Evolutionary conservation across 192 early-diverging fungal genomes (phyloP).

Genomic region (Rhizophagus sp.): DNA sequence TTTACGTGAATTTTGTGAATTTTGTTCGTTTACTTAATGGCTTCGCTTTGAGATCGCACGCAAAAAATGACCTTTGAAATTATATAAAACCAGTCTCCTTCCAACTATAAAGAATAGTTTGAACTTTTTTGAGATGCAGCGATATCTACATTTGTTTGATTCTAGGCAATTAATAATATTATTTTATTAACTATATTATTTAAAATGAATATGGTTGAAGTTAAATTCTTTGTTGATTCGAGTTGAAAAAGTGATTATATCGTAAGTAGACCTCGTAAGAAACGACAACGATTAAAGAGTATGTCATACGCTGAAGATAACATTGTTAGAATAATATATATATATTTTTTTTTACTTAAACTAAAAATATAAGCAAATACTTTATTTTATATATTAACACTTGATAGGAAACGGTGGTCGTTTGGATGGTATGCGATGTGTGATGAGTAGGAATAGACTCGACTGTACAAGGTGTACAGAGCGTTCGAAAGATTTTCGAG

Average conservation of each 20-base stretch:
- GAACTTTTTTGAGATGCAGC: not conserved
- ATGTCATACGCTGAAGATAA: constrained; percentile 10
- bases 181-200: not conserved
- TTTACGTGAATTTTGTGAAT: not conserved
- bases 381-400: constrained; percentile 26
- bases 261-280: constrained; percentile 11
- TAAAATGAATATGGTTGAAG: not conserved
- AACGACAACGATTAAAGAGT: not conserved
- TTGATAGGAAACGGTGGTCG: constrained; percentile 29
- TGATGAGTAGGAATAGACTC: constrained; percentile 21
- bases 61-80: not conserved
- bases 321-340: constrained; percentile 22
- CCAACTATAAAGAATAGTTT: not conserved
- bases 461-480: constrained; percentile 27
- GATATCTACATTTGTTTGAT: not conserved
- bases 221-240: not conserved
- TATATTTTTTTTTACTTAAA: constrained; percentile 8
- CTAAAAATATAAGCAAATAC: constrained; percentile 27
- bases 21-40: not conserved
- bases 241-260: not conserved
- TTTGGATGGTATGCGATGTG: constrained; percentile 25
- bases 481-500: constrained; percentile 30
- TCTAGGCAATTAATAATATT: not conserved
- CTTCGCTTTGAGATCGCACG: not conserved
- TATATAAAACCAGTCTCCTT: not conserved